Base-by-base conservation (phyloP, 345 rosid genomes). In the Aquilaria malaccensis region DNA sequence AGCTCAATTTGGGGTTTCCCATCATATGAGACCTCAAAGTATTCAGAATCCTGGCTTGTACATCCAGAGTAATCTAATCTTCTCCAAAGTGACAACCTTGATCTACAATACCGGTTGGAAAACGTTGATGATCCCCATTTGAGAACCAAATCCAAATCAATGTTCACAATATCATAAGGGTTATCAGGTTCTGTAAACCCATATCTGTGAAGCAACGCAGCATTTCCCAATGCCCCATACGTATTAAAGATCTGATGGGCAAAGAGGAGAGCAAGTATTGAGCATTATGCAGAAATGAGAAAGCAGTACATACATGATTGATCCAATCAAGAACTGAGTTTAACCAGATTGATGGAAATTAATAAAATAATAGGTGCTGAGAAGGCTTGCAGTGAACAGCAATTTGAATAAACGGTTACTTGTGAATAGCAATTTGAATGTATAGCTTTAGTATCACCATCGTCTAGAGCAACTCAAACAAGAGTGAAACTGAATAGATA, bases 191-290 rank as follows among this genome's bases (percentile, higher is more conserved):
- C 98, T 11, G 98, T 81, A 70, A 92, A 92, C 41, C 98, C 98
- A 43, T 92, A 92, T 61, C 96, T 86, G 63, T 92, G 95, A 52
- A 92, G 89, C 81, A 92, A 76, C 52, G 92, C 95, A 63, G 98
- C 98, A 67, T 88, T 92, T 49, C 98, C 96, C 62, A 74, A 13
- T 52, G 66, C 68, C 11, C 98, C 98, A 45, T 92, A 92, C 22
- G 98, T 89, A 68, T 92, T 92, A 69, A 79, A 92, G 49, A 88
- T 85, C 98, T 91, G 68, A 54, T 11, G 47, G 11, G 49, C 31
- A 14, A 58, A 11, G 57, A 32, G 30, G 49, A 45, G 12, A 52
- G 52, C n/a, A 50, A 50, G 3, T 22, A 50, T 50, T 13, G 54
- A 37, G 4, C 43, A 37, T 37, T 37, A 37, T 37, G 43, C 43